Conservation (phyloP, 108 stramenopile species). For the Nitzschia sp. region DNA sequence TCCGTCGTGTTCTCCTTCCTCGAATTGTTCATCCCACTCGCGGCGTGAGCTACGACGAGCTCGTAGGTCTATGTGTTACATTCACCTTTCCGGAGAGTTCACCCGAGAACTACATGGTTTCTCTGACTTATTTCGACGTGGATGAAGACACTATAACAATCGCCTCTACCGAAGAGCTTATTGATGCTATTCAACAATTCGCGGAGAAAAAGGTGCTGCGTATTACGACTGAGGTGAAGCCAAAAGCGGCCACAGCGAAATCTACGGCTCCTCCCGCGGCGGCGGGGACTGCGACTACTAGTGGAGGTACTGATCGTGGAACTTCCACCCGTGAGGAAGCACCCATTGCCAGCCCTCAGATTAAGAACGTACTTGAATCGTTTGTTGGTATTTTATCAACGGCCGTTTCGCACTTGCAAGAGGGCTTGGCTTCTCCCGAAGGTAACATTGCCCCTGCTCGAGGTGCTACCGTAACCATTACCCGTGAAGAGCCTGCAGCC, state of each 20-base stretch:
- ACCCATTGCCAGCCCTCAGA: not conserved
- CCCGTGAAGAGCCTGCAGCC: not conserved
- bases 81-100: conserved; percentile 37
- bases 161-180: conserved; percentile 63
- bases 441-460: not conserved
- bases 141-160: conserved; percentile 76
- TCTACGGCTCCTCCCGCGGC: not conserved
- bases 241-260: conserved; percentile 37
- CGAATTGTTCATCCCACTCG: conserved; percentile 45
- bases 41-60: conserved; percentile 51
- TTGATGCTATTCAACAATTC: conserved; percentile 70
- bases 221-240: conserved; percentile 55
- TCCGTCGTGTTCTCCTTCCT: conserved; percentile 62
- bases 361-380: conserved; percentile 24
- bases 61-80: conserved; percentile 45
- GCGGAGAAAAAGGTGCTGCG: conserved; percentile 39
- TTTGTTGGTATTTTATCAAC: conserved; percentile 31
- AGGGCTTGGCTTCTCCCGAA: not conserved
- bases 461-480: conserved; percentile 4
- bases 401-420: conserved; percentile 34
- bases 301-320: conserved; percentile 14
- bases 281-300: not conserved
- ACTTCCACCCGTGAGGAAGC: conserved; percentile 11
- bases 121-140: conserved; percentile 69
- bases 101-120: conserved; percentile 12